Conservation (phyloP, 2,329 filamentous ascomycete genomes). For the Fusarium sp. region DNA sequence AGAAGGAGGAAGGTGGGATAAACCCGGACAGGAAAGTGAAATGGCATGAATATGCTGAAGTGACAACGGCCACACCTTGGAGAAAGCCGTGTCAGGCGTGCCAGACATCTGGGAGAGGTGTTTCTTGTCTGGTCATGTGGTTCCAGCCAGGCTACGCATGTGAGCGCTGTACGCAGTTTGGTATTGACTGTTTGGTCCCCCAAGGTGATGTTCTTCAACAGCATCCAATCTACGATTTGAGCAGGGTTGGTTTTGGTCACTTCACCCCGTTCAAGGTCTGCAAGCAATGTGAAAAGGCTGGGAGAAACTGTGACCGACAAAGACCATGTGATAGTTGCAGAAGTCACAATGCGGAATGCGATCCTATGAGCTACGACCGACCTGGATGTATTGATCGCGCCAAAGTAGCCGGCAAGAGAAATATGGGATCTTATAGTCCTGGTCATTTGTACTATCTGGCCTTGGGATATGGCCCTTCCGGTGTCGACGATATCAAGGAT, state of each 20-base stretch:
- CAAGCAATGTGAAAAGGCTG: constrained; percentile 23
- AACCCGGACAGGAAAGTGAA: neutral
- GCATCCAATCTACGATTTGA: constrained; percentile 45
- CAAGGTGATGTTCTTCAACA: too few species aligned
- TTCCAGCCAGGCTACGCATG: constrained; percentile 14
- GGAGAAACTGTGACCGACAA: constrained; percentile 50
- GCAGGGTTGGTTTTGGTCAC: constrained; percentile 49
- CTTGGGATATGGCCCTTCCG: constrained; percentile 44
- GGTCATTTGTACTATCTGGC: constrained; percentile 52
- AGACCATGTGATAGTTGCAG: constrained; percentile 54
- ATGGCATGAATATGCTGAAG: constrained; percentile 13
- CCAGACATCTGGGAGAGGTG: neutral
- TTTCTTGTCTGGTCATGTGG: constrained; percentile 14
- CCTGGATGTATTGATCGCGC: constrained; percentile 17
- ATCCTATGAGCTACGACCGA: neutral
- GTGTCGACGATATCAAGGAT: constrained; percentile 41
- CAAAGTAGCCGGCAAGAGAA: neutral
- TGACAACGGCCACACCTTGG: constrained; percentile 3
- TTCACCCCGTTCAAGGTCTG: constrained; percentile 46
- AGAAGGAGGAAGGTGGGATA: too few species aligned
- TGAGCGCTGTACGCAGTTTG: constrained; percentile 46
- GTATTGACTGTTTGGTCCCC: constrained; percentile 45
- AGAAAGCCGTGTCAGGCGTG: constrained; percentile 28
- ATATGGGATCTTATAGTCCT: neutral
- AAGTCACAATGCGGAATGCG: neutral